Evolutionary conservation across 2,329 filamentous ascomycete genomes (phyloP).

Genomic region (Ustulina deusta): DNA sequence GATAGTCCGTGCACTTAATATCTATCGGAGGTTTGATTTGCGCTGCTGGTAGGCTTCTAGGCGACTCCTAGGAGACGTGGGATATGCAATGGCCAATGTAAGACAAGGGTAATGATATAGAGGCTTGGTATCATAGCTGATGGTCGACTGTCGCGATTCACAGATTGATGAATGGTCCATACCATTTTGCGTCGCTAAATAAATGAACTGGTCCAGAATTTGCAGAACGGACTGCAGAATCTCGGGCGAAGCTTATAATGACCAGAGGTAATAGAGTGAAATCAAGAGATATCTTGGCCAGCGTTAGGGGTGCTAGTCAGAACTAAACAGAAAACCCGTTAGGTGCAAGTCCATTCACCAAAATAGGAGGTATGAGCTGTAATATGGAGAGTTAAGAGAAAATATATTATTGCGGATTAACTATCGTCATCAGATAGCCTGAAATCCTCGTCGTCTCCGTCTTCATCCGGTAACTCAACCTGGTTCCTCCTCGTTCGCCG

Average conservation of each 20-base stretch:
- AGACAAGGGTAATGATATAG: neutral
- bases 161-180: neutral
- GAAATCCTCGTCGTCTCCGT: slow-evolving; percentile 44
- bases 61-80: neutral
- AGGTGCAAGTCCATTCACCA: neutral
- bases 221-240: neutral
- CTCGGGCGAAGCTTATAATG: too few species aligned
- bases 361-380: neutral
- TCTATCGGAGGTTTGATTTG: neutral
- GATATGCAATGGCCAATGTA: neutral
- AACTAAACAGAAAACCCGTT: neutral
- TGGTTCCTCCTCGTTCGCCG: slow-evolving; percentile 44
- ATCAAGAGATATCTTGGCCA: neutral
- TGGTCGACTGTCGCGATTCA: neutral
- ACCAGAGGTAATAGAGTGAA: neutral
- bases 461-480: slow-evolving; percentile 43
- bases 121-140: neutral
- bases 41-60: neutral
- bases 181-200: neutral
- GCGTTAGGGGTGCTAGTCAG: neutral
- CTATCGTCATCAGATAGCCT: slow-evolving; percentile 38
- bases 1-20: neutral
- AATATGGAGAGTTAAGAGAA: neutral
- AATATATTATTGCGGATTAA: slow-evolving; percentile 8
- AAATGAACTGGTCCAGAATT: too few species aligned